Evolutionary conservation across 2,329 filamentous ascomycete species (phyloP).

Genomic region (Coniochaeta sp.): DNA sequence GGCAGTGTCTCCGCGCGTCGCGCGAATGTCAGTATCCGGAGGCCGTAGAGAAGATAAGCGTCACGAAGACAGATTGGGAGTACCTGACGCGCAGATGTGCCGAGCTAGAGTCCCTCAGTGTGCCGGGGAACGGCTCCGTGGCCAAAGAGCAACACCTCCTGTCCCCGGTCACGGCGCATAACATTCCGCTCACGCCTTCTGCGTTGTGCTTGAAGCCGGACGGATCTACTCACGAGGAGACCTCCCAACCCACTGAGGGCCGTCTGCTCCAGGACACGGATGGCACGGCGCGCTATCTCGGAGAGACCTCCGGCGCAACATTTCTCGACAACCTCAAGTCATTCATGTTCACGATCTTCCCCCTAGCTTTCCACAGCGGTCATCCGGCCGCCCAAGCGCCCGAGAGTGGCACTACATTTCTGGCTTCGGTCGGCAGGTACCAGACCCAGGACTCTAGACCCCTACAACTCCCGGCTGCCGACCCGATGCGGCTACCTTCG

Average conservation of each 20-base stretch:
- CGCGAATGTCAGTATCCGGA: constrained; percentile 40
- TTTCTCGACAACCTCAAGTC: constrained; percentile 42
- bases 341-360: constrained; percentile 32
- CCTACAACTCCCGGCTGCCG: constrained; percentile 24
- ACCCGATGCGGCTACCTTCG: constrained; percentile 31
- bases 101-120: constrained; percentile 27
- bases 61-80: constrained; percentile 33
- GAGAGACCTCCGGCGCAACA: constrained; percentile 40
- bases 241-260: constrained; percentile 22
- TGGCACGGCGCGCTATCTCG: constrained; percentile 36
- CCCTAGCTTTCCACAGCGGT: constrained; percentile 19
- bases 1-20: constrained; percentile 32
- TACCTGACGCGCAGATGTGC: constrained; percentile 29
- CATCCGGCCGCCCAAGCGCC: constrained; percentile 7
- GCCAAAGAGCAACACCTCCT: constrained; percentile 25
- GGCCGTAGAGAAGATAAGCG: constrained; percentile 32
- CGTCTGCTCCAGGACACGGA: constrained; percentile 34
- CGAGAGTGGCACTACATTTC: constrained; percentile 20
- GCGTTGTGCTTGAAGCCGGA: constrained; percentile 3
- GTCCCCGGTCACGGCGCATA: constrained; percentile 22
- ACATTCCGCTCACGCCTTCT: constrained; percentile 8
- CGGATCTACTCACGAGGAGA: background rate
- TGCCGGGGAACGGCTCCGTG: constrained; percentile 19
- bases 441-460: constrained; percentile 39
- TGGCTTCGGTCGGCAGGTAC: constrained; percentile 34